Base-by-base conservation (phyloP, 2,329 filamentous ascomycete species). In the Colletotrichum lentis region DNA sequence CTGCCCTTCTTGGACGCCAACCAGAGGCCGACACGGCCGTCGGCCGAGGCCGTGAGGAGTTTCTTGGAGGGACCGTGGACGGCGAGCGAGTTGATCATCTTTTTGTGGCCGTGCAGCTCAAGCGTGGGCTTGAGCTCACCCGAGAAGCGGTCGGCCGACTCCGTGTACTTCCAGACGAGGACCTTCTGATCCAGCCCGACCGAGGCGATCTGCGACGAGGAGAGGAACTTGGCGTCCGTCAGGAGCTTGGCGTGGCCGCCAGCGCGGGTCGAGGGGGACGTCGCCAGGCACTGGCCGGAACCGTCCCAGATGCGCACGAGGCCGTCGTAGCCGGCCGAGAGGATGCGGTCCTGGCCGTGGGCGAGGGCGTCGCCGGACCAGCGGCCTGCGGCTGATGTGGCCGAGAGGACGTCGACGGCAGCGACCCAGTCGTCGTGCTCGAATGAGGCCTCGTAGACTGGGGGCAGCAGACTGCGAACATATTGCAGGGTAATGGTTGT, bases 401-500 rank as follows among this genome's bases (percentile, higher is more conserved):
- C 78, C 0, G 93, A 94, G 27, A 97, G 83, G 5, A 97, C 87
- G 77, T 97, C 94, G 31, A 98, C 89, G 31, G 88, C 87, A 77
- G 92, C 93, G 56, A 99, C 92, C 96, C 96, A 99, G 79, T 98
- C 96, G 76, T 99, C 94, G 78, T 99, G 95, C 81, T 97, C 91
- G 77, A 97, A 99, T 76, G 92, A 96, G 14, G 94, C 91, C 73
- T 97, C 90, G 78, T 96, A 95, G 43, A 92, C 85, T 20, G 96
- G 96, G 8, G 96, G 96, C 69, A 97, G 89, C 73, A 97, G 83
- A 71, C 94, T 96, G 74, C 94, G 91, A 43, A 97, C 93, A 80
- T 98, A 99, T 82, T 98, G 94, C 65, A 99, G 86, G 43, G 90
- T 91, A 60, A 99, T 82, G 4, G 91, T 95, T 5, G 90, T 91